Conservation (phyloP, 2,329 filamentous ascomycete genomes). For the Blastomyces silverae region DNA sequence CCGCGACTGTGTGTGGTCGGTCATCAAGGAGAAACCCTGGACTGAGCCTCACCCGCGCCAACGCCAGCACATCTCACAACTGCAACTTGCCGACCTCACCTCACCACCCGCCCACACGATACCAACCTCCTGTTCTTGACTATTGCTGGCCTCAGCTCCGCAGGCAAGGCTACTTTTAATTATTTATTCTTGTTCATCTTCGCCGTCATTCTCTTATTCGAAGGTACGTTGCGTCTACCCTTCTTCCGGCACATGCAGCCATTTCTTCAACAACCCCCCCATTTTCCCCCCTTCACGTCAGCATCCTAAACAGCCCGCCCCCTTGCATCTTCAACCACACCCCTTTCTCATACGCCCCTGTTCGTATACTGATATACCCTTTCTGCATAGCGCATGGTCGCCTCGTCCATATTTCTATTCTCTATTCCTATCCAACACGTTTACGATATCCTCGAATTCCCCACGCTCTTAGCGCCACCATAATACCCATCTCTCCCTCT, state of each 20-base stretch:
- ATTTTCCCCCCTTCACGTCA: background rate
- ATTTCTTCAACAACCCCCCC: background rate
- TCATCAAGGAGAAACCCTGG: background rate
- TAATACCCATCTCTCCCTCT: constrained; percentile 1
- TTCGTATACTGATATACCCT: constrained; percentile 20
- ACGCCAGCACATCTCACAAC: constrained; percentile 12
- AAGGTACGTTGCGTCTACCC: constrained; percentile 27
- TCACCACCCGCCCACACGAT: background rate
- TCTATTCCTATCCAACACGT: constrained; percentile 15
- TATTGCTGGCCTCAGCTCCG: constrained; percentile 7
- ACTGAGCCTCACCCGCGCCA: constrained; percentile 11
- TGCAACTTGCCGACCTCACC: constrained; percentile 2
- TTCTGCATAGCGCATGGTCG: constrained; percentile 26
- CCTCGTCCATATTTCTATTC: constrained; percentile 25
- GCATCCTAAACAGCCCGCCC: background rate
- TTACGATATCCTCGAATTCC: constrained; percentile 6
- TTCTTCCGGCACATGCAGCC: background rate
- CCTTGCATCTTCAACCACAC: constrained; percentile 8
- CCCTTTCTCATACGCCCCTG: background rate
- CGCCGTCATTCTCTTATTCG: constrained; percentile 30
- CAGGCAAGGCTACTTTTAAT: constrained; percentile 10
- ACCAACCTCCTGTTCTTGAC: constrained; percentile 8
- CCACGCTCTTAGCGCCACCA: constrained; percentile 7
- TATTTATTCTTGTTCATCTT: constrained; percentile 23
- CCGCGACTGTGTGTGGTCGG: background rate